Evolutionary conservation across 2,329 filamentous ascomycete genomes (phyloP).

Genomic region (Nothopassalora personata): DNA sequence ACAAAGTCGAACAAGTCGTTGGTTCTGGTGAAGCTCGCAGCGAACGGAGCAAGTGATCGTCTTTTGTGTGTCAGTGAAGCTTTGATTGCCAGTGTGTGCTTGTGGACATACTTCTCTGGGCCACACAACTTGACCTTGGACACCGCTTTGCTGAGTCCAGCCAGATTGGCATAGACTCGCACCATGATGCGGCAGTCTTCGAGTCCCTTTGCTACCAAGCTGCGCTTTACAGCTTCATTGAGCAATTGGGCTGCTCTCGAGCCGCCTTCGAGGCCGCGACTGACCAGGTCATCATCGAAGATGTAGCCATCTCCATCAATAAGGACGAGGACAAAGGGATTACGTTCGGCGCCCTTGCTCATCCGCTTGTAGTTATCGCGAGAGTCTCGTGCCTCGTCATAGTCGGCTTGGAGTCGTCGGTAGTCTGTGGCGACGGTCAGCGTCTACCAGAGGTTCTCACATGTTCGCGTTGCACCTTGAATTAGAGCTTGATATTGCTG

Average conservation of each 20-base stretch:
- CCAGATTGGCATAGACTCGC: slow-evolving; percentile 44
- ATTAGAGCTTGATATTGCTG: neutral
- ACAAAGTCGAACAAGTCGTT: slow-evolving; percentile 57
- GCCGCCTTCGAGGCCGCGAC: slow-evolving; percentile 43
- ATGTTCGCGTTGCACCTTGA: neutral
- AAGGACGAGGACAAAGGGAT: slow-evolving; percentile 56
- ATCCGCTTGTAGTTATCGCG: slow-evolving; percentile 53
- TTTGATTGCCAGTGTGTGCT: neutral
- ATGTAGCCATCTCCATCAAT: slow-evolving; percentile 59
- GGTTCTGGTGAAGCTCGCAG: slow-evolving; percentile 44
- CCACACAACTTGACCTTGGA: slow-evolving; percentile 47
- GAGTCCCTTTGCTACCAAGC: slow-evolving; percentile 42
- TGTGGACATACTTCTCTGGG: slow-evolving; percentile 39
- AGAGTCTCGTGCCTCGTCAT: slow-evolving; percentile 51
- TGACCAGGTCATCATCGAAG: slow-evolving; percentile 31
- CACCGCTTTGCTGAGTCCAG: slow-evolving; percentile 43
- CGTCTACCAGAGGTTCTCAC: slow-evolving; percentile 38
- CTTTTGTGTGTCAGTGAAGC: neutral
- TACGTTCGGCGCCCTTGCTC: slow-evolving; percentile 44
- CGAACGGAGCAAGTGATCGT: neutral
- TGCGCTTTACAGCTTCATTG: slow-evolving; percentile 47
- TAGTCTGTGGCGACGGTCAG: slow-evolving; percentile 36
- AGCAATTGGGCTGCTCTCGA: slow-evolving; percentile 51
- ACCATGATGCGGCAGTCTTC: slow-evolving; percentile 49
- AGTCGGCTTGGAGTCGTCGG: slow-evolving; percentile 52